Evolutionary conservation across 257 asterid genomes (phyloP).

Genomic region (Solanum medicagineum): DNA sequence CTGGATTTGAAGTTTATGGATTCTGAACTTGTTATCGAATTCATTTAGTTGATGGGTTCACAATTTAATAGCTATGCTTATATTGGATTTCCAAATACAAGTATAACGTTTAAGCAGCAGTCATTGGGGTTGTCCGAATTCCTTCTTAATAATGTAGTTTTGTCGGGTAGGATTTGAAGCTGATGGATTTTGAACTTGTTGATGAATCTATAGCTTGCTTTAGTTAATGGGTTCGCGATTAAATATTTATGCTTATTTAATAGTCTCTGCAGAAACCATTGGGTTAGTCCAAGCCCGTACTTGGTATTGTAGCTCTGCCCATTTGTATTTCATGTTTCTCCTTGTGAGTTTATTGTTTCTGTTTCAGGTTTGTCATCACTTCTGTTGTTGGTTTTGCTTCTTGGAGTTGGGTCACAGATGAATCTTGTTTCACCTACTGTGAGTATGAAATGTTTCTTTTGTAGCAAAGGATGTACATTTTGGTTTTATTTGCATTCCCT

Average conservation of each 20-base stretch:
- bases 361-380: conserved; percentile 49
- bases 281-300: background rate
- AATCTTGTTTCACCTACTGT: conserved; percentile 59
- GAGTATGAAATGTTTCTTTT: conserved; percentile 10
- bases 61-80: background rate
- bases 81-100: background rate
- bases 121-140: background rate
- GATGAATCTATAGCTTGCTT: background rate
- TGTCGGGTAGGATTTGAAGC: background rate
- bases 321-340: background rate
- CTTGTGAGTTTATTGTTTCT: background rate
- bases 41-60: background rate
- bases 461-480: background rate
- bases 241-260: background rate
- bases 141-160: background rate
- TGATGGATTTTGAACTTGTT: background rate
- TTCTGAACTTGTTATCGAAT: background rate
- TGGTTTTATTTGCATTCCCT: background rate
- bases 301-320: background rate
- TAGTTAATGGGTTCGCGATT: background rate
- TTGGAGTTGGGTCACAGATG: conserved; percentile 60
- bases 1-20: background rate
- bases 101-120: background rate
- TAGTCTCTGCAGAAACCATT: background rate
- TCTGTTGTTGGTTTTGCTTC: conserved; percentile 38